Evolutionary conservation across 192 early-diverging fungal genomes (phyloP), one percentile per base, ranked within the genome.

Genomic region (Kickxella alabastrina): DNA sequence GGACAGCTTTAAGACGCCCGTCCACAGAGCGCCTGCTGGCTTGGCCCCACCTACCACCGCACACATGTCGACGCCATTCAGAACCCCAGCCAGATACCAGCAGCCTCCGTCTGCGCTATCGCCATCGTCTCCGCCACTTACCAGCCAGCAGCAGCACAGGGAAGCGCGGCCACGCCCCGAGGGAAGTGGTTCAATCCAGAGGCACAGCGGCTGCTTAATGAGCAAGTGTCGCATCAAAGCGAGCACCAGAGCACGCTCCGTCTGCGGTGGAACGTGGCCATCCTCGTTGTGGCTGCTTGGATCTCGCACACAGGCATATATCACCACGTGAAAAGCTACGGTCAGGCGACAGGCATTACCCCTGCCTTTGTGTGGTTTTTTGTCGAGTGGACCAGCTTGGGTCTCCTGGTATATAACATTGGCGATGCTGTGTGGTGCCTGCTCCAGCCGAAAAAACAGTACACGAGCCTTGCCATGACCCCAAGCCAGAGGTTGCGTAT

Each of bases 381-480:
- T 19, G 19, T 62, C 4, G 65, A 79, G 40, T 74, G 57, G 54
- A 10, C 49, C n/a, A 57, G 52, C 13, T 13, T 62, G 40, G 37
- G 44, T 3, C 10, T 69, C 6, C 48, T 74, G 14, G 45, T 38
- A 21, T 79, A 64, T 57, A 79, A 79, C 31, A 54, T 69, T 8
- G 58, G 59, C 35, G 77, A 79, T 49, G 62, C 70, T 0, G 49
- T 57, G 25, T 79, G 77, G 77, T 40, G 21, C 13, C 43, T 79
- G 49, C 21, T 79, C 14, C 61, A 68, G 46, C 68, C 68, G n/a
- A 46, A 59, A 24, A 46, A 49, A 21, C 54, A 66, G 28, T 68
- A 78, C 34, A 25, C 59, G 1, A 54, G 62, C 10, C 23, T 54
- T 8, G 59, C 63, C 4, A 62, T 77, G 62, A 71, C 63, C 13